Evolutionary conservation across 2,329 filamentous ascomycete species (phyloP).

Genomic region (Chaetoscypha palmicola): DNA sequence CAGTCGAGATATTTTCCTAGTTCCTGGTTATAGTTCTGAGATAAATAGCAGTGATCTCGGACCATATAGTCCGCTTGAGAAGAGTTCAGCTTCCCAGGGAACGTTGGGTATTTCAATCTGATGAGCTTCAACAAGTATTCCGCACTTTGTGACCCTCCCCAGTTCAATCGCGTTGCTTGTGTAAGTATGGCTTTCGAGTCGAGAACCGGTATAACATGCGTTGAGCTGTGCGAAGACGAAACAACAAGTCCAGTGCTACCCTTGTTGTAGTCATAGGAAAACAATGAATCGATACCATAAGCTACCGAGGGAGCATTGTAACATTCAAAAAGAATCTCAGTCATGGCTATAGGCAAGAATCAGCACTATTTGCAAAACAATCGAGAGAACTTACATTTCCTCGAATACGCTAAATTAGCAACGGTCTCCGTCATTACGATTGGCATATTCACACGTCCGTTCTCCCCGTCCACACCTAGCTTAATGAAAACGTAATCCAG

Average conservation of each 20-base stretch:
- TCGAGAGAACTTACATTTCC: constrained; percentile 62
- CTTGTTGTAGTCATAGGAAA: constrained; percentile 84
- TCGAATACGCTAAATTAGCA: constrained; percentile 80
- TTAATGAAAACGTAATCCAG: constrained; percentile 94
- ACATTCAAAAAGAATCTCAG: constrained; percentile 93
- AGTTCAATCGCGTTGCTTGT: constrained; percentile 85
- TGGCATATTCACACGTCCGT: constrained; percentile 72
- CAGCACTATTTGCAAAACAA: constrained; percentile 17
- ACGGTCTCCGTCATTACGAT: constrained; percentile 95
- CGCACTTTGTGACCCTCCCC: constrained; percentile 84
- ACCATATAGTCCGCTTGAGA: constrained; percentile 85
- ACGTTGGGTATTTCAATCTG: constrained; percentile 82
- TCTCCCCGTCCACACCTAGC: constrained; percentile 71
- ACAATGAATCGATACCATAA: constrained; percentile 93
- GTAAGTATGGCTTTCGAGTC: constrained; percentile 76
- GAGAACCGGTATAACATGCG: constrained; percentile 89
- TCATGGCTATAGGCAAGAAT: constrained; percentile 64
- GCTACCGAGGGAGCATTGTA: constrained; percentile 85
- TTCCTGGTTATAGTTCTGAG: constrained; percentile 74
- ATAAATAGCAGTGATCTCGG: constrained; percentile 83
- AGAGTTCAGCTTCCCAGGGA: constrained; percentile 77
- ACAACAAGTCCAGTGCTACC: constrained; percentile 83
- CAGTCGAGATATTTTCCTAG: constrained; percentile 75
- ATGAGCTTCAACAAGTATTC: constrained; percentile 90
- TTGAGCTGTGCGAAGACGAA: constrained; percentile 87